Evolutionary conservation across 371 early-diverging fungal species (phyloP).

Genomic region (Syncephalastrum sp.): DNA sequence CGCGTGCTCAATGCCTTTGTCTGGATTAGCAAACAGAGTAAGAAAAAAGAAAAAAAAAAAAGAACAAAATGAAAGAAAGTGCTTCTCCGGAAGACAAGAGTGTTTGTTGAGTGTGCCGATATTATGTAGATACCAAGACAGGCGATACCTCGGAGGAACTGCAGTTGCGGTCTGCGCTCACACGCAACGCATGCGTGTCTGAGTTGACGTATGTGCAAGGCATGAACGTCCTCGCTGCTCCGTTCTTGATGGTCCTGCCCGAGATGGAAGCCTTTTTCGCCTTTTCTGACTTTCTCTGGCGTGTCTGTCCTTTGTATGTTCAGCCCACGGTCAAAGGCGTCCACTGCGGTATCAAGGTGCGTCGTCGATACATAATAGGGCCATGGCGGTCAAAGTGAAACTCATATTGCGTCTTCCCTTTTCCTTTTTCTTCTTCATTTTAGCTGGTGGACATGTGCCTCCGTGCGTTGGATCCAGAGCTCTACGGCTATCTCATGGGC

Average conservation of each 20-base stretch:
- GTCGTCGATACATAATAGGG: neutral
- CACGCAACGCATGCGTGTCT: conserved; percentile 3
- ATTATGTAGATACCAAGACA: conserved; percentile 6
- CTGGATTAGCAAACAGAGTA: conserved; percentile 59
- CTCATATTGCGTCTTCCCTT: neutral
- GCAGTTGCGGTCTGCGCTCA: conserved; percentile 11
- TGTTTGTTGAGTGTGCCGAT: too few relatives aligned
- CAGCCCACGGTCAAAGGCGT: conserved; percentile 89
- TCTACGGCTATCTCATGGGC: conserved; percentile 71
- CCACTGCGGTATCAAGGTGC: conserved; percentile 85
- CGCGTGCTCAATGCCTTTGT: conserved; percentile 89
- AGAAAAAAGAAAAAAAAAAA: too few relatives aligned
- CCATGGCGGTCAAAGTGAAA: conserved; percentile 52
- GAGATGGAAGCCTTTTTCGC: conserved; percentile 92
- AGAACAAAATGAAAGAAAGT: too few relatives aligned
- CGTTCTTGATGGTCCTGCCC: conserved; percentile 87
- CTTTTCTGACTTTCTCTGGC: conserved; percentile 80
- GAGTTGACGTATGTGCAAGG: conserved; percentile 90
- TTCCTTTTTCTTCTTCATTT: conserved; percentile 6
- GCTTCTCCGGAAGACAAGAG: too few relatives aligned
- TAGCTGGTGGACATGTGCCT: conserved; percentile 85
- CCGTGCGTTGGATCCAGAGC: conserved; percentile 67
- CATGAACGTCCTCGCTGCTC: conserved; percentile 93
- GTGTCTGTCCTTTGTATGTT: conserved; percentile 90
- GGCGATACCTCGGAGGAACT: conserved; percentile 19